Conservation (phyloP, 768 basidiomycete genomes). For the Phanerodontia chrysosporium region DNA sequence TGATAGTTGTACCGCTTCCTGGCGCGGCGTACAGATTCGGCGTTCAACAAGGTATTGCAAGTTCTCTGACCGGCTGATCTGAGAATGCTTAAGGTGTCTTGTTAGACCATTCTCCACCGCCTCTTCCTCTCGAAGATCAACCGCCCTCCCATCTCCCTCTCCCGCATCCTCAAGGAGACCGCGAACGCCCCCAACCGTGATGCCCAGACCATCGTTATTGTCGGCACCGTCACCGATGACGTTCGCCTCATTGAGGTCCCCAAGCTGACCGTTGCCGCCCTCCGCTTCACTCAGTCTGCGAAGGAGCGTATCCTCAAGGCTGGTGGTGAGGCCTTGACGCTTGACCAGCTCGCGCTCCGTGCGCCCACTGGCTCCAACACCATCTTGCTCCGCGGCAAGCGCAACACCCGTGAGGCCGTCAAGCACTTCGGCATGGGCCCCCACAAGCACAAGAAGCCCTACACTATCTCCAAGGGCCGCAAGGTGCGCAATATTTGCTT, state of each 20-base stretch:
- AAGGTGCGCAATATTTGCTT: slow-evolving; percentile 46
- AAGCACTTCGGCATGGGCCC: slow-evolving; percentile 99
- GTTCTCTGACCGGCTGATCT: slow-evolving; percentile 1
- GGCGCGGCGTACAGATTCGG: slow-evolving; percentile 91
- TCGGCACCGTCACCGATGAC: slow-evolving; percentile 95
- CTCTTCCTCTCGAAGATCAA: slow-evolving; percentile 97
- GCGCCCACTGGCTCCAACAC: slow-evolving; percentile 96
- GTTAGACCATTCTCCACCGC: slow-evolving; percentile 86
- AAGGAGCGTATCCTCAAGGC: slow-evolving; percentile 94
- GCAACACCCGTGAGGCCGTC: slow-evolving; percentile 90
- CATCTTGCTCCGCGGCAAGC: slow-evolving; percentile 86
- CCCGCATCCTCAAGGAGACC: slow-evolving; percentile 85
- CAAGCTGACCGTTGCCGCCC: slow-evolving; percentile 89
- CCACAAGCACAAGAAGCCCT: slow-evolving; percentile 98
- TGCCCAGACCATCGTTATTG: slow-evolving; percentile 83
- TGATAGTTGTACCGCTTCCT: slow-evolving; percentile 95
- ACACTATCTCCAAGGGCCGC: slow-evolving; percentile 93
- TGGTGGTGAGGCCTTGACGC: slow-evolving; percentile 90
- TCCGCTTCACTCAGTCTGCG: slow-evolving; percentile 90
- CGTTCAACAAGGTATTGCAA: slow-evolving; percentile 82
- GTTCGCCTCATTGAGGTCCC: slow-evolving; percentile 81
- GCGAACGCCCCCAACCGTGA: slow-evolving; percentile 55
- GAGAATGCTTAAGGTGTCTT: slow-evolving; percentile 21
- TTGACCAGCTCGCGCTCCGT: slow-evolving; percentile 94
- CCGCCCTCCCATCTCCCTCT: slow-evolving; percentile 94